Percentiles rank a stretch among this genome's conserved stretches.
Evolutionary conservation across 2,329 filamentous ascomycete genomes (phyloP).

Genomic region (Fusarium sp.): DNA sequence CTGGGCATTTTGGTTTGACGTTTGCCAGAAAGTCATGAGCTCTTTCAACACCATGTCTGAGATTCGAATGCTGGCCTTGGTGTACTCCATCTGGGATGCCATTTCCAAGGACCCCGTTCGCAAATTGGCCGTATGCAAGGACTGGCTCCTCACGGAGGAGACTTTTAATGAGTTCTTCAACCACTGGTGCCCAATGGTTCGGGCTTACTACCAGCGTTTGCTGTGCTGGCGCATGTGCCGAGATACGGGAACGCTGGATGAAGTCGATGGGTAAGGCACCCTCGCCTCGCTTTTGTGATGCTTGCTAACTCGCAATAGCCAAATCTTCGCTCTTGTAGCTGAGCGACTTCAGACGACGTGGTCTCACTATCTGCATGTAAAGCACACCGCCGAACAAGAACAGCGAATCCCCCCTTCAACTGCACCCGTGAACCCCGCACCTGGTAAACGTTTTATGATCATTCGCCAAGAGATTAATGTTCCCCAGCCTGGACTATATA

Average conservation of each 20-base stretch:
- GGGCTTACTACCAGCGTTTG: constrained; percentile 90
- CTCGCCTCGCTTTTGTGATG: neutral
- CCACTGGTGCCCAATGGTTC: constrained; percentile 96
- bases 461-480: constrained; percentile 77
- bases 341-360: constrained; percentile 77
- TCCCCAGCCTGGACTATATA: constrained; percentile 59
- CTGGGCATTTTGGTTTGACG: constrained; percentile 87
- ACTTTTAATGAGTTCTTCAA: constrained; percentile 87
- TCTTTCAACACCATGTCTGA: constrained; percentile 92
- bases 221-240: constrained; percentile 90
- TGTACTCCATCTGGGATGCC: constrained; percentile 83
- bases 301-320: constrained; percentile 56
- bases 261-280: constrained; percentile 71
- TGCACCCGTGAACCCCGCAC: constrained; percentile 84
- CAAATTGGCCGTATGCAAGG: constrained; percentile 76
- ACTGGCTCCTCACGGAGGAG: constrained; percentile 78
- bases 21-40: constrained; percentile 80
- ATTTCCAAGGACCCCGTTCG: constrained; percentile 72
- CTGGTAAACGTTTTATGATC: constrained; percentile 87
- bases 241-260: constrained; percentile 73
- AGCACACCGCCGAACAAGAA: constrained; percentile 69
- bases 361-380: constrained; percentile 82
- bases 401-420: constrained; percentile 73
- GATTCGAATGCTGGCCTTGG: constrained; percentile 82
- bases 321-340: constrained; percentile 75